Conservation (phyloP, 2,329 filamentous ascomycete genomes). For the Aspergillus udagawae region DNA sequence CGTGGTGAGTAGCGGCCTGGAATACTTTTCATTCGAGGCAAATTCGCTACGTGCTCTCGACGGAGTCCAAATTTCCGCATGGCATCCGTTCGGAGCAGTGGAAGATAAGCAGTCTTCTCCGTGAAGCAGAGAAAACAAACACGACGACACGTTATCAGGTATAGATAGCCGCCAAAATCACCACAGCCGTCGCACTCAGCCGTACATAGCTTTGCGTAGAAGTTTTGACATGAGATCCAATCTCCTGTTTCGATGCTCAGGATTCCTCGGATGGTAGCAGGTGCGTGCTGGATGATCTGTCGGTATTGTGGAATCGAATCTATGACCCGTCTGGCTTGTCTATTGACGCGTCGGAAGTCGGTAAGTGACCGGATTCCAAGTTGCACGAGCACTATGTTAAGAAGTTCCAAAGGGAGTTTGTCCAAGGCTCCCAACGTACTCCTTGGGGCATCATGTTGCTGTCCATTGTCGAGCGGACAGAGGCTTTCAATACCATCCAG, state of each 20-base stretch:
- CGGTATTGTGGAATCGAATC: slow-evolving; percentile 36
- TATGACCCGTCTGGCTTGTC: slow-evolving; percentile 30
- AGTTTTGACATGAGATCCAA: slow-evolving; percentile 23
- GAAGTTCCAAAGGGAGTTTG: slow-evolving; percentile 26
- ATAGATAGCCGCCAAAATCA: slow-evolving; percentile 29
- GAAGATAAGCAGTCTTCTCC: slow-evolving; percentile 25
- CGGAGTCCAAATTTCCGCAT: slow-evolving; percentile 11
- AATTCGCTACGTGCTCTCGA: background rate
- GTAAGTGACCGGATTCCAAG: slow-evolving; percentile 33
- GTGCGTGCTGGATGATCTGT: slow-evolving; percentile 26
- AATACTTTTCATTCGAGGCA: slow-evolving; percentile 11
- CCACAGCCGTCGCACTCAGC: slow-evolving; percentile 32
- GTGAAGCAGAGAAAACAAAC: slow-evolving; percentile 41
- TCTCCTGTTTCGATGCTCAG: slow-evolving; percentile 29
- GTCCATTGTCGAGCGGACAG: slow-evolving; percentile 4
- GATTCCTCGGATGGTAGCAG: slow-evolving; percentile 23
- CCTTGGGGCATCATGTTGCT: too few species aligned
- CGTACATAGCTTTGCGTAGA: slow-evolving; percentile 32
- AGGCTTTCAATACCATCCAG: slow-evolving; percentile 8
- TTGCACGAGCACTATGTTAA: slow-evolving; percentile 22
- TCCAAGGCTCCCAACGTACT: slow-evolving; percentile 23
- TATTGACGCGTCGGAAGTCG: slow-evolving; percentile 35
- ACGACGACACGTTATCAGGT: slow-evolving; percentile 11
- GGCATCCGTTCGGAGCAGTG: slow-evolving; percentile 15
- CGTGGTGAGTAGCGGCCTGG: slow-evolving; percentile 12